A percentile compares a stretch with the other conserved stretches of the same genome.
These are phyloP conservation scores for Eragrostis tef DNA, from an alignment of 202 grass and related monocot genomes.

Conservation along the genomic window DNA sequence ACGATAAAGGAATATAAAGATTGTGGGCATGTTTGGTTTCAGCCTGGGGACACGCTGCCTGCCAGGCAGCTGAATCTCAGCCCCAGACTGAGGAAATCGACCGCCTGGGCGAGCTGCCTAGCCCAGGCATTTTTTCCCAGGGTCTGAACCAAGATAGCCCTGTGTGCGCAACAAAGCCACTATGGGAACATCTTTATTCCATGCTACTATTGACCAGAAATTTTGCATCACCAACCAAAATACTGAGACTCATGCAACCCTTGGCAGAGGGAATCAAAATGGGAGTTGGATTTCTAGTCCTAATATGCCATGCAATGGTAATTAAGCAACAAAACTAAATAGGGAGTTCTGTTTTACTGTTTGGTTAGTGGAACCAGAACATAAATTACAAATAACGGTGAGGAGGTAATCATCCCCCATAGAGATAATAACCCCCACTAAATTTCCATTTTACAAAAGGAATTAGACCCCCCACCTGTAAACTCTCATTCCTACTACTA, in stretches of 20 bases:
- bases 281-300: not conserved
- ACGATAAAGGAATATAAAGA: not conserved
- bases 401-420: not conserved
- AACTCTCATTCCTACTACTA: too few species aligned
- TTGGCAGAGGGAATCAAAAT: not conserved
- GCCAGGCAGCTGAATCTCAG: too few species aligned
- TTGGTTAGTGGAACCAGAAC: not conserved
- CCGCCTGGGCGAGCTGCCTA: too few species aligned
- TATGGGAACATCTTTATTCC: not conserved
- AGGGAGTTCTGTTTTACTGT: not conserved
- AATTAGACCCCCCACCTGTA: not conserved
- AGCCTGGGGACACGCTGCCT: too few species aligned
- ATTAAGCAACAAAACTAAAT: not conserved
- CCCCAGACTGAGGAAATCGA: too few species aligned
- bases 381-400: not conserved
- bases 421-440: not conserved
- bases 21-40: too few species aligned
- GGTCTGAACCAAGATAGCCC: too few species aligned
- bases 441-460: too few species aligned
- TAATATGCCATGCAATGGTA: not conserved
- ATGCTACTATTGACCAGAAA: not conserved
- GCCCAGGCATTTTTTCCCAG: too few species aligned
- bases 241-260: not conserved
- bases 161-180: not conserved
- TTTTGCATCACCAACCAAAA: not conserved